Base-by-base conservation (phyloP, 108 stramenopile genomes). In the Pseudonitzschia multistriata region DNA sequence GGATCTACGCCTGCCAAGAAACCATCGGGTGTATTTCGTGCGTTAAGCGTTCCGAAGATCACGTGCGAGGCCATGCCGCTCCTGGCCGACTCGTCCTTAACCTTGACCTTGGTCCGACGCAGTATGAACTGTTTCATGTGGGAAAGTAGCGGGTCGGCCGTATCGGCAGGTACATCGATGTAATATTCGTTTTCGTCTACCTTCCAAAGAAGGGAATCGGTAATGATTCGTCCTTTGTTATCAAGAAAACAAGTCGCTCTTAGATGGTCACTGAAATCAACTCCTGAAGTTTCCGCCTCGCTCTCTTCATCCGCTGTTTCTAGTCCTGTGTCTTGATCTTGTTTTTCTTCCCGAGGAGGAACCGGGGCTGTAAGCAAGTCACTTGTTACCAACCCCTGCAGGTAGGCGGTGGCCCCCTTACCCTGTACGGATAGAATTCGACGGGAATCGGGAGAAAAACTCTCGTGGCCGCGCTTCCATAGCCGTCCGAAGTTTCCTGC, bases 391-490 rank as follows among this genome's bases (percentile, higher is more conserved):
- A 93, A 68, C 8, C 86, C 88, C 68, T 93, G 92, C 50, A 93
- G 78, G 62, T 84, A 93, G 2, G 78, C 66, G 10, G 89, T 87
- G 28, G 92, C 89, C 50, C 76, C 79, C 5, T 60, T 61, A 7
- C 92, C 92, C 39, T 85, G 68, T 49, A 93, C 88, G 13, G 89
- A 90, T 8, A 93, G 55, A 37, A 93, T 93, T 3, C 89, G 85
- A 24, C 92, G 79, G 28, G 62, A 35, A 28, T 71, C 37, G 8
- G 74, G 57, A 11, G 34, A n/a, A 30, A 93, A 86, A 22, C 73
- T 82, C 81, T 93, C 92, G 72, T 89, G 83, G n/a, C 92, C 92
- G 29, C 83, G 74, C 42, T 85, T 81, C 92, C 92, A 93, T 0
- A 93, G 68, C 5, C 81, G 81, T 66, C 92, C 89, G 60, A 85